These are phyloP conservation scores for Nemania serpens DNA, from an alignment of 2,329 filamentous ascomycete genomes.

Conservation along the genomic window DNA sequence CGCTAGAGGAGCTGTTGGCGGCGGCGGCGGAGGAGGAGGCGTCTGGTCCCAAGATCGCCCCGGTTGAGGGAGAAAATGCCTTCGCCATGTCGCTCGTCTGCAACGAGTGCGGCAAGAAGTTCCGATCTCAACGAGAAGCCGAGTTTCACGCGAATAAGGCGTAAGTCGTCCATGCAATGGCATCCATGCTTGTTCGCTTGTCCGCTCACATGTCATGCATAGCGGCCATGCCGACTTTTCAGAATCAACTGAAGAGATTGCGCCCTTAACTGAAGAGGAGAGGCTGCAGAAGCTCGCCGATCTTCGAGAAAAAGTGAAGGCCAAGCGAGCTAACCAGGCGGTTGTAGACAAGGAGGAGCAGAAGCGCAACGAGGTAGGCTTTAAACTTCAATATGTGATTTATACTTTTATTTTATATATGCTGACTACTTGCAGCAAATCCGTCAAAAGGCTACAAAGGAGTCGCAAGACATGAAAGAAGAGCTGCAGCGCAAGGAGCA, in stretches of 20 bases:
- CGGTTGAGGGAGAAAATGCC: conserved; percentile 68
- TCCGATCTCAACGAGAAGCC: conserved; percentile 79
- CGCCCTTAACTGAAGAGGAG: conserved; percentile 88
- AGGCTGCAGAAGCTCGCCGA: conserved; percentile 81
- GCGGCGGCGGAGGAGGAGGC: conserved; percentile 59
- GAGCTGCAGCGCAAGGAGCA: conserved; percentile 86
- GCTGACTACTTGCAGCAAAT: conserved; percentile 57
- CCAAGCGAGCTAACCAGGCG: conserved; percentile 71
- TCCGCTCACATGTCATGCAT: conserved; percentile 15
- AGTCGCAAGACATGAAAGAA: conserved; percentile 87
- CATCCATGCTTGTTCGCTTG: not conserved
- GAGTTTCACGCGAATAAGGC: conserved; percentile 92
- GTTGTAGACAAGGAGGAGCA: conserved; percentile 78
- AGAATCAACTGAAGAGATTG: conserved; percentile 91
- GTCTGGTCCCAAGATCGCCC: conserved; percentile 54
- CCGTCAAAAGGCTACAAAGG: conserved; percentile 85
- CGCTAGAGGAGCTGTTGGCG: conserved; percentile 78
- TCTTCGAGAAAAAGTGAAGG: conserved; percentile 71
- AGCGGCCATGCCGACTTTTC: conserved; percentile 88
- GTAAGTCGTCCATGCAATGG: conserved; percentile 45
- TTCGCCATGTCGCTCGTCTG: conserved; percentile 83
- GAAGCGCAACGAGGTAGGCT: conserved; percentile 78
- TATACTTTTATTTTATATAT: not conserved
- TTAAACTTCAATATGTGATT: not conserved
- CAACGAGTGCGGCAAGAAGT: conserved; percentile 93